Evolutionary conservation across 2,329 filamentous ascomycete genomes (phyloP).

Genomic region (Fusarium domesticum): DNA sequence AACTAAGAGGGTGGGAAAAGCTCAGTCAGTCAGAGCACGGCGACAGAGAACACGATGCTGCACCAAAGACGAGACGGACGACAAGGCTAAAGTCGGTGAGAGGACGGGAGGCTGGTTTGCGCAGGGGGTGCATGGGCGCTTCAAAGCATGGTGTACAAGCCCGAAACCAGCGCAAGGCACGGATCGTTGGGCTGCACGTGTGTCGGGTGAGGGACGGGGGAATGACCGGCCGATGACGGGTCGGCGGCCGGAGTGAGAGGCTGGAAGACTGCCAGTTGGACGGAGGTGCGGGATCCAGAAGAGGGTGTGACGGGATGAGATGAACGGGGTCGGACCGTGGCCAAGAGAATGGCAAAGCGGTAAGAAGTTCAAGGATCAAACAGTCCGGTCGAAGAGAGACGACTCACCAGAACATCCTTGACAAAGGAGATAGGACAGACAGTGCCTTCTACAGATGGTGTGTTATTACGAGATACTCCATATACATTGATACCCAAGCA

Average conservation of each 20-base stretch:
- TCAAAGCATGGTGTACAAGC: constrained; percentile 18
- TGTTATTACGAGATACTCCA: constrained; percentile 23
- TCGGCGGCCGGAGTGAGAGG: constrained; percentile 19
- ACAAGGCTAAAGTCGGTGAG: constrained; percentile 28
- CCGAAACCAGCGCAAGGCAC: constrained; percentile 13
- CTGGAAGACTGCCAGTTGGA: constrained; percentile 16
- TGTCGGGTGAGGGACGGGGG: constrained; percentile 12
- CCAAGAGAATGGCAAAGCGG: constrained; percentile 18
- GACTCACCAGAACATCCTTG: constrained; percentile 74
- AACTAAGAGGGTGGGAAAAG: constrained; percentile 51
- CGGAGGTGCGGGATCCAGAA: constrained; percentile 23
- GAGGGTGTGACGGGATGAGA: constrained; percentile 10
- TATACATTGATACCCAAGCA: constrained; percentile 4
- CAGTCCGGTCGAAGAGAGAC: constrained; percentile 16
- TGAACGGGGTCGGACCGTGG: constrained; percentile 14
- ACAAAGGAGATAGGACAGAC: constrained; percentile 83
- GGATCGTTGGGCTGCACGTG: constrained; percentile 19
- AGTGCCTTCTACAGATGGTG: constrained; percentile 62
- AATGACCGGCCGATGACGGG: constrained; percentile 16
- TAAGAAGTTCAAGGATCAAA: constrained; percentile 11
- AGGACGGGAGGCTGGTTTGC: constrained; percentile 12
- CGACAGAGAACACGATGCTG: constrained; percentile 7
- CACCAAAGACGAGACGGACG: constrained; percentile 3
- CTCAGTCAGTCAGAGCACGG: constrained; percentile 15
- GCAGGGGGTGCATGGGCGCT: constrained; percentile 9